Evolutionary conservation across 805 yeast genomes (phyloP), one percentile per base, ranked within the genome.

Genomic region (Lipomyces japonicus): DNA sequence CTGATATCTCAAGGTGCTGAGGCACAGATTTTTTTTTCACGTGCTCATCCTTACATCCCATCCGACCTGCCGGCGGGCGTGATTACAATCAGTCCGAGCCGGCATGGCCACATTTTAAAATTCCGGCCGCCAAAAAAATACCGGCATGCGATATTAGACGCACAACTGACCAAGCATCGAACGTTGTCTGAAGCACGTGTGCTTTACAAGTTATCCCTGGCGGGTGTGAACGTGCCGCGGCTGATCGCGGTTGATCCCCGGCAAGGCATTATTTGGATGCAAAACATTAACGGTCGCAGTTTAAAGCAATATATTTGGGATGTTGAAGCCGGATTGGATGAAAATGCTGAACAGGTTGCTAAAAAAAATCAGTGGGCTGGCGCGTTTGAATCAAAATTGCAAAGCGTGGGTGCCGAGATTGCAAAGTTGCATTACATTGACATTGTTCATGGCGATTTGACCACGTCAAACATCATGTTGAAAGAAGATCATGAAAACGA

Each of bases 401-500:
- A 53, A 2, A 63, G 65, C 14, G 90, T 88, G 1, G 95, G 97
- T 0, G 57, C 67, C 39, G 76, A 79, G 50, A 75, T 90, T 38
- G 95, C 84, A 0, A 67, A 75, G 37, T 68, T 93, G 60, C 98
- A 93, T 67, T 63, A 75, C 57, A 74, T 79, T 55, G 95, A 87
- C 57, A 78, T 86, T 64, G 81, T 88, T 23, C 98, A 93, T 67
- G 98, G 98, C 1, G 98, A 93, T 65, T 72, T 93, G 59, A 93
- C 98, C 0, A 81, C 91, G 21, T 90, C 97, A 0, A 93, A 93
- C 62, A 79, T 89, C 23, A 76, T 93, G 39, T 63, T 90, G 14
- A 70, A 69, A 18, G 64, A 67, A 42, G 53, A 57, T 3, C 59
- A 51, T 1, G 53, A 51, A 12, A 50, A 34, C 1, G 51, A 36